Evolutionary conservation across 345 rosid genomes (phyloP).

Genomic region (Microthlaspi erraticum): DNA sequence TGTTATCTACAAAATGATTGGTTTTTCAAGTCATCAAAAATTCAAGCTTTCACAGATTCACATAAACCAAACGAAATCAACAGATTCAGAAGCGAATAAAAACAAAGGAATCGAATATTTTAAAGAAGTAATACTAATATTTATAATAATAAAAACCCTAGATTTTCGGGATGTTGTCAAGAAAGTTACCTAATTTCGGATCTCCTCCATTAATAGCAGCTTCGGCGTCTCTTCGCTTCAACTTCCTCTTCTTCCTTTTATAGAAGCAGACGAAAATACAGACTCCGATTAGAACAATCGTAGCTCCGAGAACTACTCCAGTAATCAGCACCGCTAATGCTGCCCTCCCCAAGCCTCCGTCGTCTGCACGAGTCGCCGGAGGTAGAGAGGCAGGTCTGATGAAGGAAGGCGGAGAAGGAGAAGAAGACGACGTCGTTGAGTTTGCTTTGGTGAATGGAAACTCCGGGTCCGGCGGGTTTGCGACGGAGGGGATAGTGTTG

Average conservation of each 20-base stretch:
- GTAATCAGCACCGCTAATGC: constrained; percentile 8
- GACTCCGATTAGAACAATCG: constrained; percentile 39
- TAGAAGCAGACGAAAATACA: constrained; percentile 33
- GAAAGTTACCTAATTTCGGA: constrained; percentile 23
- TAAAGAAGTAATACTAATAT: neutral
- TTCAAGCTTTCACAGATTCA: neutral
- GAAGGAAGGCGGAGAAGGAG: constrained; percentile 21
- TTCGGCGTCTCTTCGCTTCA: constrained; percentile 30
- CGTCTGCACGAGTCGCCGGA: neutral
- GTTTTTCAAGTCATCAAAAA: neutral
- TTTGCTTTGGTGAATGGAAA: constrained; percentile 22
- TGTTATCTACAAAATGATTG: neutral
- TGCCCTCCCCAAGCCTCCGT: neutral
- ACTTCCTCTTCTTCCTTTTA: constrained; percentile 28
- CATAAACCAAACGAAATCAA: neutral
- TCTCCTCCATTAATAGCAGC: constrained; percentile 13
- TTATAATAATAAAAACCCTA: constrained; percentile 29
- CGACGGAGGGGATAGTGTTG: constrained; percentile 34
- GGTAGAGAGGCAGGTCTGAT: neutral
- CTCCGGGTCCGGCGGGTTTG: constrained; percentile 14
- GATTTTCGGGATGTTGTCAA: constrained; percentile 5
- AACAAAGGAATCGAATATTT: constrained; percentile 33
- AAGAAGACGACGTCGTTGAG: neutral
- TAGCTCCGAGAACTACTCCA: constrained; percentile 33
- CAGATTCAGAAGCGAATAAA: constrained; percentile 1